Percentiles rank a stretch among this genome's conserved stretches.
phyloP scores from a whole-genome alignment of 2,329 filamentous ascomycete species.

The Calonectria leucothoes region DNA sequence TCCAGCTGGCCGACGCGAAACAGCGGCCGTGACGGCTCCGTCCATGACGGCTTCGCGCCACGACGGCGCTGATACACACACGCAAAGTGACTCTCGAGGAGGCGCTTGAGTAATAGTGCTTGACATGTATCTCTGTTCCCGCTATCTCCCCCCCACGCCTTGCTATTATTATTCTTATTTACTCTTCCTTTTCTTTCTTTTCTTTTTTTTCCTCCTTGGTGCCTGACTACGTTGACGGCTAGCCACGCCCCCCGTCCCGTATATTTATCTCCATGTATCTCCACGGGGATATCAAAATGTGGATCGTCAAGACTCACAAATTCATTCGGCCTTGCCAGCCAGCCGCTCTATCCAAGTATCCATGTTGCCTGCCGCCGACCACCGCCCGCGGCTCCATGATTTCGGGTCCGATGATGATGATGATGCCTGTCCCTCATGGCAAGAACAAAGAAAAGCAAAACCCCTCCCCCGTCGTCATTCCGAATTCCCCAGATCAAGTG shows the following conservation, averaged over 20 bases:
- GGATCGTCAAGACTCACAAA: not conserved
- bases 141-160: constrained; percentile 23
- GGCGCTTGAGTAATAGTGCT: not conserved
- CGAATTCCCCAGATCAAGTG: not conserved
- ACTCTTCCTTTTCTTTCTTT: not conserved
- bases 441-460: too few species aligned
- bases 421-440: constrained; percentile 7
- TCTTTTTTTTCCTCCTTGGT: too few species aligned
- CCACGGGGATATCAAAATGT: constrained; percentile 6
- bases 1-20: not conserved
- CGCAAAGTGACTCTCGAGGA: not conserved
- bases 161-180: not conserved
- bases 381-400: constrained; percentile 5
- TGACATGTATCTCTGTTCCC: constrained; percentile 21
- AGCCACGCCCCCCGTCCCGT: constrained; percentile 14
- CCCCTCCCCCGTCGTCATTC: not conserved
- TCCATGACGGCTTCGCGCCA: too few species aligned
- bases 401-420: constrained; percentile 15
- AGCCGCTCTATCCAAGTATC: too few species aligned
- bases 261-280: constrained; percentile 15
- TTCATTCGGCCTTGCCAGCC: constrained; percentile 1
- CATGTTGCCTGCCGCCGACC: constrained; percentile 19
- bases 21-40: not conserved
- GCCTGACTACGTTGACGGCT: constrained; percentile 28
- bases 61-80: not conserved